A percentile compares a stretch with the other conserved stretches of the same genome.
Conservation (phyloP, 306 rosid species). For the Dalbergia oliveri region DNA sequence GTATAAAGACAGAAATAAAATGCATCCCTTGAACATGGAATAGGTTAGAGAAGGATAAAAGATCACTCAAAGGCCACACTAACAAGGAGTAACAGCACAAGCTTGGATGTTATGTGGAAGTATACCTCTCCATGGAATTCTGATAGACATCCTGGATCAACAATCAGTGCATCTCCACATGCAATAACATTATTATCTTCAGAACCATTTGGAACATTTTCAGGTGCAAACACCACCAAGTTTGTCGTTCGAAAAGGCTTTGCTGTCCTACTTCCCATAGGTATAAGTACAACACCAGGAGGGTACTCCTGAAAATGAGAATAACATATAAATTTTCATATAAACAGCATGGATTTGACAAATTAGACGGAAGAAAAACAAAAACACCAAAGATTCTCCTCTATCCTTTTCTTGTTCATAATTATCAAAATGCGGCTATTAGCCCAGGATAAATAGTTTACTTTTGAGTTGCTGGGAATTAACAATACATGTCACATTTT, state of each 20-base stretch:
- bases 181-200: conserved; percentile 58
- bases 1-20: conserved; percentile 42
- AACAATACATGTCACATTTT: neutral
- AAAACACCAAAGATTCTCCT: neutral
- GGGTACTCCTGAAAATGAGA: conserved; percentile 79
- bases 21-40: conserved; percentile 24
- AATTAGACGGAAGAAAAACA: neutral
- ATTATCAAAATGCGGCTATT: conserved; percentile 34
- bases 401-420: conserved; percentile 27
- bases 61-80: conserved; percentile 33
- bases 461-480: conserved; percentile 19
- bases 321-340: conserved; percentile 22
- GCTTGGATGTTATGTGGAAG: conserved; percentile 29
- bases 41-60: conserved; percentile 31
- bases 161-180: conserved; percentile 83
- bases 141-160: conserved; percentile 90
- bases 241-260: conserved; percentile 83
- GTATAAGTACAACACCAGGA: conserved; percentile 75
- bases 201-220: conserved; percentile 46
- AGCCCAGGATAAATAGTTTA: neutral
- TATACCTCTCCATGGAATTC: conserved; percentile 79
- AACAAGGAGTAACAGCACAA: conserved; percentile 28
- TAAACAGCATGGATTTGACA: conserved; percentile 28
- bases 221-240: conserved; percentile 81
- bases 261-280: conserved; percentile 78